These are phyloP conservation scores for Dalbergia cochinchinensis DNA, from an alignment of 306 rosid species.

Conservation along the genomic window DNA sequence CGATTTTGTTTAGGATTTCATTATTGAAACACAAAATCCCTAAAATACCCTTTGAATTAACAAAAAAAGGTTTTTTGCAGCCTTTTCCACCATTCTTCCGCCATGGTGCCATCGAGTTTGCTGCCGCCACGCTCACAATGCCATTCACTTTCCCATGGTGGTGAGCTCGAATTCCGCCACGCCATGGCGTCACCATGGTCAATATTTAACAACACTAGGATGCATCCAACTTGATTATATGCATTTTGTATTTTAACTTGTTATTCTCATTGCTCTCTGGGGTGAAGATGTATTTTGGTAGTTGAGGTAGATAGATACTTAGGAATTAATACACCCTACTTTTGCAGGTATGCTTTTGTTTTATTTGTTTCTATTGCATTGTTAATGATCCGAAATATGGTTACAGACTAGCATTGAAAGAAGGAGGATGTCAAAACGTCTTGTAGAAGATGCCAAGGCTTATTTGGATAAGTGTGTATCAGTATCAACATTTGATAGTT, in stretches of 20 bases:
- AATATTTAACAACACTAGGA: not conserved
- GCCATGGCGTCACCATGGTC: no score
- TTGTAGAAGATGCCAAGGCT: constrained; percentile 89
- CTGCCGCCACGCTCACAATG: no score
- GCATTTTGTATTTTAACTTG: not conserved
- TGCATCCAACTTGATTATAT: constrained; percentile 17
- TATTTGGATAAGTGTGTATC: constrained; percentile 96
- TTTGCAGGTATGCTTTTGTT: constrained; percentile 32
- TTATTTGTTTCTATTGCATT: constrained; percentile 21
- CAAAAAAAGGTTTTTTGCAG: no score
- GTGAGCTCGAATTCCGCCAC: no score
- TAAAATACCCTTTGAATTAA: no score
- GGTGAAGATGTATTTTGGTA: constrained; percentile 19
- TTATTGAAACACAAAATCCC: no score
- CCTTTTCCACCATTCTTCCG: no score
- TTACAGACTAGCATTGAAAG: constrained; percentile 92
- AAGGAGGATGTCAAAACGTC: constrained; percentile 87
- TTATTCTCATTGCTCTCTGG: constrained; percentile 5
- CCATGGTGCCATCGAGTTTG: no score
- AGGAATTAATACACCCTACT: constrained; percentile 4
- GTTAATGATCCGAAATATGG: constrained; percentile 32
- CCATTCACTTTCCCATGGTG: no score
- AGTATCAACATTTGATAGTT: constrained; percentile 92
- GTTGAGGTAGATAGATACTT: constrained; percentile 7
- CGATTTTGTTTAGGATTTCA: no score